Evolutionary conservation across 768 basidiomycete genomes (phyloP), one percentile per base, ranked within the genome.

Genomic region (Pisolithus orientalis): DNA sequence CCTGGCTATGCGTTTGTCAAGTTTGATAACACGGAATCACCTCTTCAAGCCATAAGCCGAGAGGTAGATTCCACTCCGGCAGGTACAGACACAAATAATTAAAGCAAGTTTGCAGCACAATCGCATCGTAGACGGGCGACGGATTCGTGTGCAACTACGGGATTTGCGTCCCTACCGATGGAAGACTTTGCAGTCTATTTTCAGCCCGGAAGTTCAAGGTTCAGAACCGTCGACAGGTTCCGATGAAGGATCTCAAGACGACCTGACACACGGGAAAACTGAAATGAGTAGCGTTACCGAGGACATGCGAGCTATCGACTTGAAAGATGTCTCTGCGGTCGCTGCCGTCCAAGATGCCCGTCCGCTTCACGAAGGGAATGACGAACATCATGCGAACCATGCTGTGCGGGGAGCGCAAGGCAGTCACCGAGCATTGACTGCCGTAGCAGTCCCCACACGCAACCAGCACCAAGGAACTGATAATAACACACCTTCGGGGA

Each of bases 1-100:
- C 75, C 82, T n/a, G 87, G 81, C 2, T 91, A 89, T 62, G 89
- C 89, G 2, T 90, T 91, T 60, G 79, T 91, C 53, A 85, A 78
- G 62, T 91, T 84, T 62, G 72, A 79, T 54, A 79, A 82, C 52
- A 73, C 74, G 2, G 80, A 84, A 8, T 73, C 80, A 31, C 80
- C 87, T n/a, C 73, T 76, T n/a, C 78, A 75, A 51, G 89, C 89
- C 4, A 76, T 90, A 21, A 66, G 65, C 28, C 79, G 78, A 64
- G 82, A 89, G 75, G 89, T 87, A 49, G 9, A 13, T 45, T 45
- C 6, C 16, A 6, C 14, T 31, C 21, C 52, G 25, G 60, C 55
- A 21, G 27, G 34, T 21, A 14, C 27, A 32, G 27, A 43, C 50
- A 10, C 14, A 17, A 21, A 39, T 25, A 52, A 5, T 50, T 16